Conservation (phyloP, 768 basidiomycete species). For the Suillus variegatus region DNA sequence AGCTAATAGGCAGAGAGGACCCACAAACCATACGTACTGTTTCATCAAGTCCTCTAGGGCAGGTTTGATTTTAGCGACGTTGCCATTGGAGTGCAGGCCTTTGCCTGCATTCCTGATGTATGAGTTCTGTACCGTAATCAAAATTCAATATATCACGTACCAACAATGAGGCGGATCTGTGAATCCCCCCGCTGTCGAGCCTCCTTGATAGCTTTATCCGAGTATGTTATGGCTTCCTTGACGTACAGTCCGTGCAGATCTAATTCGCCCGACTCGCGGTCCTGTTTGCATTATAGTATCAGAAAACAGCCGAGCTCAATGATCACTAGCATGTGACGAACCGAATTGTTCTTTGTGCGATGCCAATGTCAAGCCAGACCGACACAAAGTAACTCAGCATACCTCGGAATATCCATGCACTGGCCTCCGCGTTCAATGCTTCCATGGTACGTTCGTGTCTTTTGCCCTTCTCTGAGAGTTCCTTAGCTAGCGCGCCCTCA, state of each 20-base stretch:
- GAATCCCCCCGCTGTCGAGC: conserved; percentile 64
- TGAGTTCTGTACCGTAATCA: neutral
- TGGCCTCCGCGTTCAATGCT: conserved; percentile 75
- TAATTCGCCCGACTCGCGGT: conserved; percentile 71
- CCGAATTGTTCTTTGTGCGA: conserved; percentile 73
- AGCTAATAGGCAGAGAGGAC: neutral
- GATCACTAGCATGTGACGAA: conserved; percentile 22
- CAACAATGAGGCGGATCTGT: conserved; percentile 82
- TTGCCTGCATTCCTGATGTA: conserved; percentile 52
- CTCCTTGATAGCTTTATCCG: conserved; percentile 67
- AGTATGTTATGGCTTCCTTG: conserved; percentile 81
- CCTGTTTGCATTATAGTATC: conserved; percentile 35
- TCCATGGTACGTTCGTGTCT: conserved; percentile 78
- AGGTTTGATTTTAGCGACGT: conserved; percentile 86
- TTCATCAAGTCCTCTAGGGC: conserved; percentile 87
- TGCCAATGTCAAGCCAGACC: conserved; percentile 8
- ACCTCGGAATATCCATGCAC: conserved; percentile 78
- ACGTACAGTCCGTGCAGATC: conserved; percentile 94
- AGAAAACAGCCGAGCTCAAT: neutral
- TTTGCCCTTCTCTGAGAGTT: conserved; percentile 80
- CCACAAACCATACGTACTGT: conserved; percentile 48
- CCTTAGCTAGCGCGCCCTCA: conserved; percentile 80
- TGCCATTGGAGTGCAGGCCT: conserved; percentile 79
- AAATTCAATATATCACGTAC: conserved; percentile 40
- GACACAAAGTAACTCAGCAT: conserved; percentile 21